Conservation (phyloP, 2,329 filamentous ascomycete species). For the Drechslerella coelobrocha region DNA sequence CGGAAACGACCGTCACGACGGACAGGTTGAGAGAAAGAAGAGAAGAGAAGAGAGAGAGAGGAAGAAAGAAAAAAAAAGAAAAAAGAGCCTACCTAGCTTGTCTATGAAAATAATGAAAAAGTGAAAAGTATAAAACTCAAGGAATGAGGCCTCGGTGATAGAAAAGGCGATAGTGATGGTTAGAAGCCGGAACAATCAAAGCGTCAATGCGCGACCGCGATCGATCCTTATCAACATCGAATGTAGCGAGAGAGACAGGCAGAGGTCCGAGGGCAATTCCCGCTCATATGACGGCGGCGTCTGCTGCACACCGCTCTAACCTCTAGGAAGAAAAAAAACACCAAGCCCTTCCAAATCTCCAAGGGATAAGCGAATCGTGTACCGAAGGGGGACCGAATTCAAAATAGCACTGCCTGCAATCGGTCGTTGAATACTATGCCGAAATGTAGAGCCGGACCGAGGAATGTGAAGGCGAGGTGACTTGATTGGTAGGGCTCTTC, state of each 20-base stretch:
- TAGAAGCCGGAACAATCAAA: background rate
- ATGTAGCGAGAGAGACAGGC: background rate
- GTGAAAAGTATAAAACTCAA: too few species aligned
- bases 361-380: background rate
- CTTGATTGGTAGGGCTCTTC: background rate
- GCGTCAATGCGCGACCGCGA: background rate
- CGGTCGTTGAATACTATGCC: background rate
- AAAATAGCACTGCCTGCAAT: background rate
- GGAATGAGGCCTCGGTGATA: background rate
- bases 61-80: background rate
- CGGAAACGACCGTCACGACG: too few species aligned
- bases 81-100: background rate
- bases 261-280: background rate
- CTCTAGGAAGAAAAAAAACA: background rate
- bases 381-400: background rate
- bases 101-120: background rate
- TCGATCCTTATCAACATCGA: slow-evolving; percentile 1
- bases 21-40: background rate
- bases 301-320: background rate
- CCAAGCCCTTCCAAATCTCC: background rate
- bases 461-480: background rate
- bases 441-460: background rate
- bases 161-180: background rate
- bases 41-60: background rate
- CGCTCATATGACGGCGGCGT: slow-evolving; percentile 1